Conservation (phyloP, 164 flowering plant species). For the Houttuynia cordata region DNA sequence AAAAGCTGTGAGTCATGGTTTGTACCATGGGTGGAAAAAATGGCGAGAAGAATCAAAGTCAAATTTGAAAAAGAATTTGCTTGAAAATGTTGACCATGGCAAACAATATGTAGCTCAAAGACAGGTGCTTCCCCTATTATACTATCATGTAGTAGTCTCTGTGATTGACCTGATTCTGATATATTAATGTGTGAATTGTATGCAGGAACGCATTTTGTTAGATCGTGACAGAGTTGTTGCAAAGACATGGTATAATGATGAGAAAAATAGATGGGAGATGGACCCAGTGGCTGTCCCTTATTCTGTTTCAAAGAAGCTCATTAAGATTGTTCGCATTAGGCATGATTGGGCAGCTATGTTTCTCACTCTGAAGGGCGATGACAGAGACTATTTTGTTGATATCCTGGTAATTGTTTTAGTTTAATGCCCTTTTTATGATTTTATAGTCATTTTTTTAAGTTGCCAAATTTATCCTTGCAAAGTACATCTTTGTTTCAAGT, state of each 20-base stretch:
- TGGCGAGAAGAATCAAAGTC: slow-evolving; percentile 88
- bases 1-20: slow-evolving; percentile 45
- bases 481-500: not conserved
- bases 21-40: slow-evolving; percentile 85
- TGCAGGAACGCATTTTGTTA: slow-evolving; percentile 61
- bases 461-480: not conserved
- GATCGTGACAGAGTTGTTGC: slow-evolving; percentile 82
- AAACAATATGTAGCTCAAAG: slow-evolving; percentile 57
- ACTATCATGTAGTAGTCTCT: not conserved
- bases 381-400: slow-evolving; percentile 63
- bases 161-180: not conserved
- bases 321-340: slow-evolving; percentile 68
- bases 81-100: slow-evolving; percentile 63
- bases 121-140: slow-evolving; percentile 39
- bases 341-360: slow-evolving; percentile 94
- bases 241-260: slow-evolving; percentile 73
- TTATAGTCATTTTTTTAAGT: not conserved
- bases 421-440: too few species aligned
- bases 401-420: slow-evolving; percentile 31
- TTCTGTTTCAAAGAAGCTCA: slow-evolving; percentile 71
- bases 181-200: not conserved
- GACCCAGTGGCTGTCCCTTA: slow-evolving; percentile 80
- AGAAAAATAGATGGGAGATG: slow-evolving; percentile 76
- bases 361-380: slow-evolving; percentile 66
- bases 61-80: slow-evolving; percentile 46